Conservation (phyloP, 169 alveolate genomes). For the Cryptosporidium felis region DNA sequence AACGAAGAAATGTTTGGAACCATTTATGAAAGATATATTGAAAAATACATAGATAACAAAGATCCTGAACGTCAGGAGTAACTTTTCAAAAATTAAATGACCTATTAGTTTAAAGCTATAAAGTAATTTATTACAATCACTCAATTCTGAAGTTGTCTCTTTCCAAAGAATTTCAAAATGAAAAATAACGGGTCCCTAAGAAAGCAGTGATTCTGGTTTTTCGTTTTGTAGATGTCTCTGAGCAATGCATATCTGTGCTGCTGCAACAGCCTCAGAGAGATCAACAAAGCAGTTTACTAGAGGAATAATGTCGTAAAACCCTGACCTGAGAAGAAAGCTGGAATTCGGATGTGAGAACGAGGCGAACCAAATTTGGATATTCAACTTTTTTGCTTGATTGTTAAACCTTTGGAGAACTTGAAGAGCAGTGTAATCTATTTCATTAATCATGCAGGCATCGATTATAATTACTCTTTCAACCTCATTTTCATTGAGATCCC, state of each 20-base stretch:
- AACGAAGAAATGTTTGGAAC: conserved; percentile 71
- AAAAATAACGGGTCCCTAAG: too few relatives aligned
- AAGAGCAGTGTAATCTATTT: conserved; percentile 48
- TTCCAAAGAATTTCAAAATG: too few relatives aligned
- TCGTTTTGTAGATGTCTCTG: too few relatives aligned
- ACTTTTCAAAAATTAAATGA: neutral
- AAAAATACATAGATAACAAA: neutral
- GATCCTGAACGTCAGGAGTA: neutral
- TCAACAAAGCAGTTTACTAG: conserved; percentile 66
- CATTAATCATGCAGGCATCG: conserved; percentile 60
- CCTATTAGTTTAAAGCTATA: conserved; percentile 18
- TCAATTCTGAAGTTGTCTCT: too few relatives aligned
- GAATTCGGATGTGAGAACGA: conserved; percentile 50
- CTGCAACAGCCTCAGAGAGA: conserved; percentile 61
- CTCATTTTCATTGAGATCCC: conserved; percentile 34
- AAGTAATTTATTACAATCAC: too few relatives aligned
- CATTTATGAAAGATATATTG: conserved; percentile 29
- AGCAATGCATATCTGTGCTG: conserved; percentile 47
- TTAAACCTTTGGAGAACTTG: conserved; percentile 16
- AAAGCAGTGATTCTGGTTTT: too few relatives aligned
- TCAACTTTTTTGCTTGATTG: conserved; percentile 1
- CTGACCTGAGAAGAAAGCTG: conserved; percentile 46
- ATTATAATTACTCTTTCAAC: conserved; percentile 47
- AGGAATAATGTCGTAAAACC: conserved; percentile 62
- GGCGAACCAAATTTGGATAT: conserved; percentile 50